phyloP scores from a whole-genome alignment of 805 yeast genomes.

The Ogataea nitratoaversa region DNA sequence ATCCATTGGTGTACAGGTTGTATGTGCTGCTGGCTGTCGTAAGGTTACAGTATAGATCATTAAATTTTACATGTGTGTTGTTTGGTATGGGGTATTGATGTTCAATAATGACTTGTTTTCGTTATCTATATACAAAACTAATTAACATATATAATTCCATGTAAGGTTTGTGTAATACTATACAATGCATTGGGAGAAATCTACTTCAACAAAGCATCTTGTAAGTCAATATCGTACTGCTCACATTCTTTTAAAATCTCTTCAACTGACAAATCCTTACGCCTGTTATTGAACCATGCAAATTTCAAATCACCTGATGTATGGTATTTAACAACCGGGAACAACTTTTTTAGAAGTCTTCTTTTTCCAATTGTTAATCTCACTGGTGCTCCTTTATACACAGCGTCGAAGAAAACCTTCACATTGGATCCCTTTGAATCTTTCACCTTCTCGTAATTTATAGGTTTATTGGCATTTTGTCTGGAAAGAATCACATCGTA shows the following conservation, averaged over 20 bases:
- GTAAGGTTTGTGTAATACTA: not conserved
- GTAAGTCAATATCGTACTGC: slow-evolving; percentile 36
- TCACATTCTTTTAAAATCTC: slow-evolving; percentile 50
- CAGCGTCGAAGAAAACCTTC: slow-evolving; percentile 48
- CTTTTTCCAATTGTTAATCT: slow-evolving; percentile 62
- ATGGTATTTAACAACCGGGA: slow-evolving; percentile 42
- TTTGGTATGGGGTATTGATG: no score
- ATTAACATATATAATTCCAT: no score
- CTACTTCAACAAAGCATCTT: slow-evolving; percentile 13
- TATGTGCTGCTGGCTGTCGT: no score
- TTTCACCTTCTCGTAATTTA: slow-evolving; percentile 28
- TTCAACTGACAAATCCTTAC: slow-evolving; percentile 40
- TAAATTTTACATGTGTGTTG: no score
- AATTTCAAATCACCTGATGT: slow-evolving; percentile 41
- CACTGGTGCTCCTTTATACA: slow-evolving; percentile 37
- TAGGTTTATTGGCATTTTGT: slow-evolving; percentile 37
- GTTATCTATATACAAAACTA: slow-evolving; percentile 1
- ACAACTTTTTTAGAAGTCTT: slow-evolving; percentile 51
- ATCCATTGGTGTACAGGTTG: no score
- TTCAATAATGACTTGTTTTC: not conserved
- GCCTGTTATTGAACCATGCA: slow-evolving; percentile 42
- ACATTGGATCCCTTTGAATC: slow-evolving; percentile 28
- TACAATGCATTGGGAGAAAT: no score
- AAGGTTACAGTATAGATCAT: no score
- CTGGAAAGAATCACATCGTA: slow-evolving; percentile 58